Percentiles rank a stretch among this genome's conserved stretches.
Evolutionary conservation across 225 moss, liverwort and hornwort genomes (phyloP).

Genomic region (Sphagnum contortum): DNA sequence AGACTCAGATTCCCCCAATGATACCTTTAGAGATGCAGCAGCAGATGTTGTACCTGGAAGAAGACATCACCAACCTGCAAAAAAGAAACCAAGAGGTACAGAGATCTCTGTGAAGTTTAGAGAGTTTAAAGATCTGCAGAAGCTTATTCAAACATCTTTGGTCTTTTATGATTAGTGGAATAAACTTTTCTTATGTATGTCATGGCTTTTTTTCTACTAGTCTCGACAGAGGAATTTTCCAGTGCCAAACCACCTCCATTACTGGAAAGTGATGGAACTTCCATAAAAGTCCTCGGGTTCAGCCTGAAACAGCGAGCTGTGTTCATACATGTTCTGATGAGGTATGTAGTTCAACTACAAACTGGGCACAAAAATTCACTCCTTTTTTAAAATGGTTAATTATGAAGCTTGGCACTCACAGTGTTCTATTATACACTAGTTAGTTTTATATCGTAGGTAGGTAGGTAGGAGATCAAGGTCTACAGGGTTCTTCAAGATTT

Average conservation of each 20-base stretch:
- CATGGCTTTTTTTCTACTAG: not conserved
- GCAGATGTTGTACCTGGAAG: conserved; percentile 50
- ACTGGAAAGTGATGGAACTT: conserved; percentile 93
- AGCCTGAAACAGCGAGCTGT: conserved; percentile 84
- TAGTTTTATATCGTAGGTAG: too few relatives aligned
- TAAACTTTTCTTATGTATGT: too few relatives aligned
- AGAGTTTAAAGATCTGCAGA: too few relatives aligned
- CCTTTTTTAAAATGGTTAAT: too few relatives aligned
- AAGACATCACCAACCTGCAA: conserved; percentile 48
- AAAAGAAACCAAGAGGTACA: conserved; percentile 74
- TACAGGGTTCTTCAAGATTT: too few relatives aligned
- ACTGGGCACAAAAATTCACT: too few relatives aligned
- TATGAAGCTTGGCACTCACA: too few relatives aligned
- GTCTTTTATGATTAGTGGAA: too few relatives aligned
- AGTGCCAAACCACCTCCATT: conserved; percentile 70
- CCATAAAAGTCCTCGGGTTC: conserved; percentile 79
- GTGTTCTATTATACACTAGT: too few relatives aligned
- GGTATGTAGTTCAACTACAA: conserved; percentile 17
- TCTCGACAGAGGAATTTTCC: conserved; percentile 21
- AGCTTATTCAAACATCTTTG: too few relatives aligned
- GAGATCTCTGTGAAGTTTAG: not conserved
- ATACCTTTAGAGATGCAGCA: conserved; percentile 31
- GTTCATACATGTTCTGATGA: conserved; percentile 94
- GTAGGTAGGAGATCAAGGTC: too few relatives aligned
- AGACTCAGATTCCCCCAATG: conserved; percentile 61